Percentiles rank a stretch among this genome's conserved stretches.
Conservation (phyloP, 306 rosid genomes). For the Acacia crassicarpa region DNA sequence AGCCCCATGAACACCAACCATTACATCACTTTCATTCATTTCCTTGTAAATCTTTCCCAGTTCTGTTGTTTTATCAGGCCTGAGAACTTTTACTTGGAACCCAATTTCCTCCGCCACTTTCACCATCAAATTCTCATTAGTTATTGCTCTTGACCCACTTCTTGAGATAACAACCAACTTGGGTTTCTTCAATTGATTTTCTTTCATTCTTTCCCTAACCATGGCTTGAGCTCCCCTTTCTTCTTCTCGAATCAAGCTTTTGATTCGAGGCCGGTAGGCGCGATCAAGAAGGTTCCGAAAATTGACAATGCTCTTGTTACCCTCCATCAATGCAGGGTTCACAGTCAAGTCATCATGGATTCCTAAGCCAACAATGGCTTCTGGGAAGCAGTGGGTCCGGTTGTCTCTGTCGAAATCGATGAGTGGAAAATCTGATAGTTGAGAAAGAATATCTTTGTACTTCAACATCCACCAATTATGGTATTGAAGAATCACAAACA, state of each 20-base stretch:
- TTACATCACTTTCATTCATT: slow-evolving; percentile 73
- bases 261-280: slow-evolving; percentile 77
- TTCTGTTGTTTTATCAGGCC: slow-evolving; percentile 66
- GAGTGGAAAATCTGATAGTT: slow-evolving; percentile 61
- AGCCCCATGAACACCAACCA: slow-evolving; percentile 97
- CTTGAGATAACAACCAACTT: slow-evolving; percentile 68
- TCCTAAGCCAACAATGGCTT: slow-evolving; percentile 77
- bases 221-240: slow-evolving; percentile 43
- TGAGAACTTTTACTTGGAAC: slow-evolving; percentile 57
- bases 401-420: slow-evolving; percentile 60
- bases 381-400: slow-evolving; percentile 77
- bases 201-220: slow-evolving; percentile 14
- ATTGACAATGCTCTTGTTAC: slow-evolving; percentile 59
- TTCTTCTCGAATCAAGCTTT: slow-evolving; percentile 52
- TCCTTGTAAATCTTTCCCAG: slow-evolving; percentile 68
- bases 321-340: slow-evolving; percentile 66
- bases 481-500: slow-evolving; percentile 86
- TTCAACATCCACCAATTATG: slow-evolving; percentile 89
- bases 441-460: slow-evolving; percentile 75
- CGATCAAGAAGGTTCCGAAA: slow-evolving; percentile 63
- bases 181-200: slow-evolving; percentile 42
- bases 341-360: slow-evolving; percentile 81
- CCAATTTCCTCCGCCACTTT: slow-evolving; percentile 69
- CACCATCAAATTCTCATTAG: slow-evolving; percentile 67
- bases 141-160: slow-evolving; percentile 71